phyloP scores from a whole-genome alignment of 2,329 filamentous ascomycete genomes.

The Lachnellula hyalina region DNA sequence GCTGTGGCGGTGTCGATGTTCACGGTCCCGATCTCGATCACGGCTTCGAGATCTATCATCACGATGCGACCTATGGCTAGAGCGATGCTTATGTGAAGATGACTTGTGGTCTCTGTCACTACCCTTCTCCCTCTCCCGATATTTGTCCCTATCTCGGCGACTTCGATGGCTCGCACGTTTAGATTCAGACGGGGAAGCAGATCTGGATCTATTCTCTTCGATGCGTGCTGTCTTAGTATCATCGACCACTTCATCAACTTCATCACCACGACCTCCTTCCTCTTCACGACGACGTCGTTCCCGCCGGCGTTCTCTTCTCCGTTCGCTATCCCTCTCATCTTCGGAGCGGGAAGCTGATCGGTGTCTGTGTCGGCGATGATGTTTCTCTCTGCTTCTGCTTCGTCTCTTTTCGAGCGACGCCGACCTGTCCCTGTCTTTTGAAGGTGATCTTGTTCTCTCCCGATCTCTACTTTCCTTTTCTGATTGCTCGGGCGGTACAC shows the following conservation, averaged over 20 bases:
- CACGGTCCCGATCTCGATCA: constrained; percentile 41
- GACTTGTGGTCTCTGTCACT: constrained; percentile 40
- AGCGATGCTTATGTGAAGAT: constrained; percentile 35
- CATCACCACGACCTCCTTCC: constrained; percentile 14
- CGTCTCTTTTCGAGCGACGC: constrained; percentile 30
- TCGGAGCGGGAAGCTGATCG: constrained; percentile 28
- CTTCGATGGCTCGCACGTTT: constrained; percentile 55
- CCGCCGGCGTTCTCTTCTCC: constrained; percentile 28
- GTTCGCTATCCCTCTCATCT: constrained; percentile 29
- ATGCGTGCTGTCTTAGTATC: constrained; percentile 33
- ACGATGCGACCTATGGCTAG: constrained; percentile 47
- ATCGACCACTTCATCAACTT: constrained; percentile 14
- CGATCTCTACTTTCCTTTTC: constrained; percentile 18
- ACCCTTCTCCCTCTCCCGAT: constrained; percentile 40
- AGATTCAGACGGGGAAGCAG: constrained; percentile 56
- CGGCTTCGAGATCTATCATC: constrained; percentile 39
- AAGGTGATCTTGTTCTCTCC: constrained; percentile 24
- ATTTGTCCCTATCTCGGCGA: constrained; percentile 52
- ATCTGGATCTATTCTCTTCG: constrained; percentile 54
- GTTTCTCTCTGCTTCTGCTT: constrained; percentile 21
- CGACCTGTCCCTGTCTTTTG: constrained; percentile 27
- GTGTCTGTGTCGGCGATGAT: constrained; percentile 28
- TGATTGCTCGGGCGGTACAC: constrained; percentile 22
- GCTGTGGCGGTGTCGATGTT: constrained; percentile 33
- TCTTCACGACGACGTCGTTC: constrained; percentile 26